A percentile compares a stretch with the other conserved stretches of the same genome.
These are phyloP conservation scores for Dictyostelium brefeldianum DNA, from an alignment of 78 protist genomes.

Conservation along the genomic window DNA sequence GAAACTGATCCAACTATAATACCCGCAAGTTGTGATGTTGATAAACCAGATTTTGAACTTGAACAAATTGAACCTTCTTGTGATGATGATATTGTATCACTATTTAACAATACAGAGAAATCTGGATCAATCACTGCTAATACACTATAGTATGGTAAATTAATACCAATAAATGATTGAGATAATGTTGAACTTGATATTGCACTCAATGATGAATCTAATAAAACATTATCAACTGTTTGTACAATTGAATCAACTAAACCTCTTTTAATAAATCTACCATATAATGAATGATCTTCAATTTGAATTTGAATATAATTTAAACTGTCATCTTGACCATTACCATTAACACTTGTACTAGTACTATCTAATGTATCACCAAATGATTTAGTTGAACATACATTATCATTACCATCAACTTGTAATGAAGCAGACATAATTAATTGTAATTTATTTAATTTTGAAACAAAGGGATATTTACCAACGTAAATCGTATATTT, in stretches of 20 bases:
- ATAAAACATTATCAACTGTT: too few species aligned
- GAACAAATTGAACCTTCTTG: neutral
- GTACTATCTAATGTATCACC: neutral
- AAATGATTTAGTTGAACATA: neutral
- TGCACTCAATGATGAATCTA: neutral
- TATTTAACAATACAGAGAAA: neutral
- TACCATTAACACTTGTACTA: too few species aligned
- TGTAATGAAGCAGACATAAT: slow-evolving; percentile 3
- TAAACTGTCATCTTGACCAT: neutral
- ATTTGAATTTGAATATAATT: neutral
- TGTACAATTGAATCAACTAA: neutral
- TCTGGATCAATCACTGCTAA: neutral
- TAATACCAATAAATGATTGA: neutral
- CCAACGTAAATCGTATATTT: slow-evolving; percentile 7
- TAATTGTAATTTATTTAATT: neutral
- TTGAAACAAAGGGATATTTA: neutral
- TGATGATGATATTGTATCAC: neutral
- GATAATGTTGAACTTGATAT: neutral
- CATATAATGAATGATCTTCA: neutral
- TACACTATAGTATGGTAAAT: neutral
- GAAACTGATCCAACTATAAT: neutral
- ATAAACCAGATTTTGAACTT: neutral
- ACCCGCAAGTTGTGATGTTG: neutral
- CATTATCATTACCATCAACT: neutral
- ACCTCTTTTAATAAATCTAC: neutral